These are phyloP conservation scores for Trichosporon sp. DNA, from an alignment of 1,284 basidiomycete genomes.

Conservation along the genomic window DNA sequence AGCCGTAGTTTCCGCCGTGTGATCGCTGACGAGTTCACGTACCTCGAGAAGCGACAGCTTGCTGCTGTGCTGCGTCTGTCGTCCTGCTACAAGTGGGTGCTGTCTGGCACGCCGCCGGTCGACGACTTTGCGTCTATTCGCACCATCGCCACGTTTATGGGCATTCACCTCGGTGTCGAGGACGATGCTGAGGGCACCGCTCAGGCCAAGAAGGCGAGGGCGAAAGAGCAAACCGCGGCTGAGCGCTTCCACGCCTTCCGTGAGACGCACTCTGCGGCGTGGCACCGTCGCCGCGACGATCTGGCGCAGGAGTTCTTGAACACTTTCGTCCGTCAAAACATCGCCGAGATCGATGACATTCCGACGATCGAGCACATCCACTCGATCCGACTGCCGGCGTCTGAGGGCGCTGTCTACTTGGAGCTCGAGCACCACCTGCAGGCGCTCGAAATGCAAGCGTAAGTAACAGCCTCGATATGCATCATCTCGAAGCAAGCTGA, in stretches of 20 bases:
- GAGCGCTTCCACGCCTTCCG: constrained; percentile 95
- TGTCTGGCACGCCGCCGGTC: constrained; percentile 93
- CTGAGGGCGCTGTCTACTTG: constrained; percentile 89
- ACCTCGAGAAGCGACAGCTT: constrained; percentile 73
- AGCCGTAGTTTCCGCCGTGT: constrained; percentile 62
- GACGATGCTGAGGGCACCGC: constrained; percentile 80
- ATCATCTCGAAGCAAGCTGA: constrained; percentile 1
- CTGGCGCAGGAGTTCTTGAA: constrained; percentile 80
- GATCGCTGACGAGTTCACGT: constrained; percentile 93
- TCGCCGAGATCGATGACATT: constrained; percentile 94
- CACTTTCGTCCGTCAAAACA: constrained; percentile 84
- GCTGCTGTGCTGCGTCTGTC: constrained; percentile 70
- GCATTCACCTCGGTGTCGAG: constrained; percentile 79
- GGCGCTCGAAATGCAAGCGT: constrained; percentile 45
- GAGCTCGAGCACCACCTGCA: constrained; percentile 92
- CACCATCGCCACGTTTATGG: constrained; percentile 72
- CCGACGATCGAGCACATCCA: constrained; percentile 66
- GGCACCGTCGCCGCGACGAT: constrained; percentile 80
- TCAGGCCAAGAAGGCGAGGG: constrained; percentile 67
- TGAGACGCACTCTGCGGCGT: constrained; percentile 82
- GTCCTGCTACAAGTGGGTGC: constrained; percentile 80
- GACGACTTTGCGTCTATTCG: constrained; percentile 81
- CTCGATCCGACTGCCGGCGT: constrained; percentile 72
- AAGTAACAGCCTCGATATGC: constrained; percentile 13
- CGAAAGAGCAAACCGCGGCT: constrained; percentile 76